A percentile compares a stretch with the other conserved stretches of the same genome.
Evolutionary conservation across 495 filamentous ascomycete genomes (phyloP).

Genomic region (Jackrogersella minutella): DNA sequence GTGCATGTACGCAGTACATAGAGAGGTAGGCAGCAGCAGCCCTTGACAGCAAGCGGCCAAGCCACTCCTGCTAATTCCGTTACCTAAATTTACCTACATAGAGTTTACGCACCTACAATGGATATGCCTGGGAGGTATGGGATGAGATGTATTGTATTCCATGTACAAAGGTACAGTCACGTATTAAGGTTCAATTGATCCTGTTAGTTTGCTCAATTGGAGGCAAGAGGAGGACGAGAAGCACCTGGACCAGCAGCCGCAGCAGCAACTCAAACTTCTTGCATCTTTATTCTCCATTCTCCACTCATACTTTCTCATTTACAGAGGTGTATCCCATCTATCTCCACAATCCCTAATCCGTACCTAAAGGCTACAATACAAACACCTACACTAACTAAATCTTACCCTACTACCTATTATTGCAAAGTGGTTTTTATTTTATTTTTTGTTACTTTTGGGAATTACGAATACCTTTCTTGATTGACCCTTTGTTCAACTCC

Average conservation of each 20-base stretch:
- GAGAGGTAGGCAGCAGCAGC: neutral
- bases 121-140: too few species aligned
- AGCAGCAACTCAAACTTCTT: neutral
- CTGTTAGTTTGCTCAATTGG: conserved; percentile 16
- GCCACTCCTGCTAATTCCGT: conserved; percentile 4
- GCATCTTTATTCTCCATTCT: neutral
- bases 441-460: neutral
- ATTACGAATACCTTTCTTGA: conserved; percentile 12
- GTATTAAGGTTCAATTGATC: neutral
- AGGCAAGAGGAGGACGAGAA: neutral
- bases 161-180: neutral
- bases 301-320: conserved; percentile 9
- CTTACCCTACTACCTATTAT: conserved; percentile 17
- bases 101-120: too few species aligned
- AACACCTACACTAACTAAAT: conserved; percentile 18
- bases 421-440: conserved; percentile 17
- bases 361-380: too few species aligned
- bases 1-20: too few species aligned
- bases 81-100: neutral
- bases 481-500: conserved; percentile 10
- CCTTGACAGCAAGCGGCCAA: neutral
- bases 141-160: neutral
- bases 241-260: neutral
- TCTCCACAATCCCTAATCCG: conserved; percentile 19
- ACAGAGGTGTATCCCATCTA: neutral